phyloP scores from a whole-genome alignment of 768 basidiomycete genomes.

The Tricholoma flavovirens region DNA sequence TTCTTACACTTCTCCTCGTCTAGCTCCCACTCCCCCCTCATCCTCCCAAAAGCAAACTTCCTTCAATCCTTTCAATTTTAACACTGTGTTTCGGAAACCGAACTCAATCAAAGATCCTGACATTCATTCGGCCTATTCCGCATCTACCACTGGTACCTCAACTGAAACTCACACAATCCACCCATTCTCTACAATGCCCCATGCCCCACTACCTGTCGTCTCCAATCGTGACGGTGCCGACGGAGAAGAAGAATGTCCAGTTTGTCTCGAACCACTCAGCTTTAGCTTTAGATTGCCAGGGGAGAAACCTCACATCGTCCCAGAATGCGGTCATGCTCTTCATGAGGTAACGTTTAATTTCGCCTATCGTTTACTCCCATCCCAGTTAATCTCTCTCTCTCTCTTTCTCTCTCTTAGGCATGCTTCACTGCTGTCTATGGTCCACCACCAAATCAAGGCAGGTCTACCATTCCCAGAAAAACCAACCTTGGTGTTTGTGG shows the following conservation, averaged over 20 bases:
- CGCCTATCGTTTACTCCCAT: slow-evolving; percentile 6
- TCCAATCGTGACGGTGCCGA: slow-evolving; percentile 52
- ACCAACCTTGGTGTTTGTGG: slow-evolving; percentile 92
- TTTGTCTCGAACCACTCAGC: slow-evolving; percentile 92
- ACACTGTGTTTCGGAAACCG: slow-evolving; percentile 48
- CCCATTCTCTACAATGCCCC: slow-evolving; percentile 56
- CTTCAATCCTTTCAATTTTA: slow-evolving; percentile 45
- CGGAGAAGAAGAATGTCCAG: slow-evolving; percentile 90
- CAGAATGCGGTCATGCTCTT: slow-evolving; percentile 96
- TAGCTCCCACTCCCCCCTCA: slow-evolving; percentile 29
- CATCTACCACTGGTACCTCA: slow-evolving; percentile 31
- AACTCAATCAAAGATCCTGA: slow-evolving; percentile 39
- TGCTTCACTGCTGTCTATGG: slow-evolving; percentile 98
- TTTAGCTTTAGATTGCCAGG: slow-evolving; percentile 91
- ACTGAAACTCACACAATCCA: slow-evolving; percentile 38
- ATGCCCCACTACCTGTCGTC: slow-evolving; percentile 68
- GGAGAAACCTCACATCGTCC: slow-evolving; percentile 96
- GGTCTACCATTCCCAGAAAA: slow-evolving; percentile 54
- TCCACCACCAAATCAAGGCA: slow-evolving; percentile 60
- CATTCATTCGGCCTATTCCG: slow-evolving; percentile 45
- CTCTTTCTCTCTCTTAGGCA: no score
- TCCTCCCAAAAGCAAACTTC: slow-evolving; percentile 13
- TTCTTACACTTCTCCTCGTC: slow-evolving; percentile 35
- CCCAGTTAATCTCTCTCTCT: slow-evolving; percentile 8
- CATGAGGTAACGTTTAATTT: slow-evolving; percentile 60